Percentiles rank a stretch among this genome's conserved stretches.
Conservation (phyloP, 2,329 filamentous ascomycete genomes). For the Xylariaceae sp. region DNA sequence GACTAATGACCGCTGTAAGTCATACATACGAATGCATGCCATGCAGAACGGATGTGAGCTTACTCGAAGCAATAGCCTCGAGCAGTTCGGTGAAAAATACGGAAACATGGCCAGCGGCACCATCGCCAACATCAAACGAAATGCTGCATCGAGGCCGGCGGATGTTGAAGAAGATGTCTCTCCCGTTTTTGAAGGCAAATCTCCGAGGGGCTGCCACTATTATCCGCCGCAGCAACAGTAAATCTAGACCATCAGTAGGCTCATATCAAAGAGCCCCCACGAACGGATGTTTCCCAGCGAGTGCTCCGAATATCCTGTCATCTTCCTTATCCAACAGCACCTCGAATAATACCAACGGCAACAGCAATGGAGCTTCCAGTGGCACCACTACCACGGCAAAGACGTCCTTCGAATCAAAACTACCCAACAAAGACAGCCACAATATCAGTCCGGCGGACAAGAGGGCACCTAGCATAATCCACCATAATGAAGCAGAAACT, state of each 20-base stretch:
- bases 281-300: constrained; percentile 20
- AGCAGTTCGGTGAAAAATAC: constrained; percentile 22
- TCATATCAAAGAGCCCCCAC: constrained; percentile 33
- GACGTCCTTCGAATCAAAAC: constrained; percentile 43
- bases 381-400: constrained; percentile 34
- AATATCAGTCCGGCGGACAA: constrained; percentile 24
- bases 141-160: constrained; percentile 19
- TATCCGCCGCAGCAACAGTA: constrained; percentile 39
- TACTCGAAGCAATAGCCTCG: constrained; percentile 20
- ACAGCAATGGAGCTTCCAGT: constrained; percentile 31
- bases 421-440: constrained; percentile 30
- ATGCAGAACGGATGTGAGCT: neutral
- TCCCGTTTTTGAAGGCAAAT: constrained; percentile 37
- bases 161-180: constrained; percentile 38
- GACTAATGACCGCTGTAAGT: constrained; percentile 36
- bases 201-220: constrained; percentile 41
- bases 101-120: constrained; percentile 20
- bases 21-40: neutral
- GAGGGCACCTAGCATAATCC: constrained; percentile 27
- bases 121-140: constrained; percentile 22
- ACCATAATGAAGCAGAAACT: constrained; percentile 24
- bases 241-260: constrained; percentile 36
- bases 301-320: constrained; percentile 20
- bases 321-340: constrained; percentile 22
- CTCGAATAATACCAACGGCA: constrained; percentile 20